Base-by-base conservation (phyloP, 208 protist species). In the Crithidia sp. region DNA sequence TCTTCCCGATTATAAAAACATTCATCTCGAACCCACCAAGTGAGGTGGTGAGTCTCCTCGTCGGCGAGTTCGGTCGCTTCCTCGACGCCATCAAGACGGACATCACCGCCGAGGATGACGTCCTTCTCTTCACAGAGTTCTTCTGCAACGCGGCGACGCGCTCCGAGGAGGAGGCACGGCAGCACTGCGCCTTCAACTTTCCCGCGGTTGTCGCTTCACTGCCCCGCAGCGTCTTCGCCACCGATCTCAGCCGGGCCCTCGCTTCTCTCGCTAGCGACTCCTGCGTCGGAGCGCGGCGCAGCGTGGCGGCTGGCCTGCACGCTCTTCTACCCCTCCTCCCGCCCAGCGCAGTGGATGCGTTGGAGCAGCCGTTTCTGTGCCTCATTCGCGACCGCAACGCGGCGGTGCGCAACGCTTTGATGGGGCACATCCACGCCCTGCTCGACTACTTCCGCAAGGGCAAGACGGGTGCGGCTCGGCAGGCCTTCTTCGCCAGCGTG, bases 1-100 rank as follows among this genome's bases (percentile, higher is more conserved):
- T 96, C 17, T 96, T 92, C 70, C 94, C 94, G 0, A 95, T 97
- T 57, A 95, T 97, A 57, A 94, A 93, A 74, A 77, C 67, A 12
- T 96, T 90, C 73, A 90, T 97, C 62, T 88, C 84, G 7, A 83
- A 93, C 56, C 92, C 91, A 9, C 92, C 94, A 2, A 89, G 85
- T 58, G 94, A 95, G 67, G 91, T 96, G 14, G 77, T 94, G 8
- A 84, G 85, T 47, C 83, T 96, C 7, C 83, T 97, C 12, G 81
- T 95, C 14, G 89, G 81, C 14, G 91, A 96, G 71, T 96, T 95
- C 69, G 94, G 94, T 65, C 82, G 90, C 14, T 96, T 95, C 76
- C 76, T 97, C 5, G 83, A 92, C 68, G 82, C 90, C 50, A 95
- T 97, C 63, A 91, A 95, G 69, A 81, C 60, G 0, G 91, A 97